Conservation (phyloP, 2,329 filamentous ascomycete species). For the Raffaelea deltoideospora region DNA sequence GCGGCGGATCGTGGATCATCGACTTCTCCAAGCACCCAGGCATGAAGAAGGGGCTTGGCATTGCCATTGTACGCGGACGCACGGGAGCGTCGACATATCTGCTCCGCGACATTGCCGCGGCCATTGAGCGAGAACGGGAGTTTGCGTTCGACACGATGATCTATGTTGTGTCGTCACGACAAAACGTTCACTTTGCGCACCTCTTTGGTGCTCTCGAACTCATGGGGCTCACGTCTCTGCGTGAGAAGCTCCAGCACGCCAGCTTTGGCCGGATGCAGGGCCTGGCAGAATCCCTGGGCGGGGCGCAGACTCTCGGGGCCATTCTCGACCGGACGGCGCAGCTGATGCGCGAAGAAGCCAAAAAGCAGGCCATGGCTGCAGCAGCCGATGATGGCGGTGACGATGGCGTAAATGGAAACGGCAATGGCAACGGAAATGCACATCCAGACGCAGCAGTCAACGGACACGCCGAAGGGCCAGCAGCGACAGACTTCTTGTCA, state of each 20-base stretch:
- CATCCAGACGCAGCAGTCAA: too few species aligned
- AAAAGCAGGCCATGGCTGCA: constrained; percentile 3
- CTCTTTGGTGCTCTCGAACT: constrained; percentile 19
- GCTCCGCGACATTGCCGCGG: constrained; percentile 53
- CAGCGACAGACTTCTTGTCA: not conserved
- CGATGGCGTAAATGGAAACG: not conserved
- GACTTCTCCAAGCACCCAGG: constrained; percentile 53
- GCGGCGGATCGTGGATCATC: constrained; percentile 51
- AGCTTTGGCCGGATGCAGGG: constrained; percentile 23
- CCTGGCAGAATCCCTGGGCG: constrained; percentile 13
- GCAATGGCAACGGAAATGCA: too few species aligned
- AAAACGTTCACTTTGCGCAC: constrained; percentile 20
- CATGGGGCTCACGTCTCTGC: constrained; percentile 18
- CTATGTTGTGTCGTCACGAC: constrained; percentile 22
- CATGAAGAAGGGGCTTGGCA: constrained; percentile 44
- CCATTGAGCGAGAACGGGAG: constrained; percentile 44
- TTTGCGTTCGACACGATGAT: constrained; percentile 23
- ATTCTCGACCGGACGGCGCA: constrained; percentile 21
- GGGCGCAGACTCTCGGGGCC: constrained; percentile 2
- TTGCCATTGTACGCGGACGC: constrained; percentile 49
- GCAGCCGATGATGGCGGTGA: not conserved
- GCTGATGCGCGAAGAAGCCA: constrained; percentile 14
- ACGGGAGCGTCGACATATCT: constrained; percentile 51
- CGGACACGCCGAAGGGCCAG: too few species aligned
- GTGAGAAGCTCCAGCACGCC: constrained; percentile 19